Percentiles rank a stretch among this genome's conserved stretches.
Conservation (phyloP, 805 yeast species). For the Monosporozyma servazzii region DNA sequence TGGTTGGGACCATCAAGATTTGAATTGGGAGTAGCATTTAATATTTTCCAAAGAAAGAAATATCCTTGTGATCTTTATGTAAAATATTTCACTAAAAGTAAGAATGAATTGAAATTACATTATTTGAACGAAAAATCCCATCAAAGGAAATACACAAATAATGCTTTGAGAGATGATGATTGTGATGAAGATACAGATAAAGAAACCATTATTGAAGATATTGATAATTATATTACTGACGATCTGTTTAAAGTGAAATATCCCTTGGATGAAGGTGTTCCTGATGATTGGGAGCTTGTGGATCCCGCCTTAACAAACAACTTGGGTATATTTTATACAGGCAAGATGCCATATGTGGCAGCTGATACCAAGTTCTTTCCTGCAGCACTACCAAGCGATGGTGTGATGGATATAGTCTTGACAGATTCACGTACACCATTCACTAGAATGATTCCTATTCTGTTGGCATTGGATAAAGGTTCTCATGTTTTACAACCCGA, state of each 20-base stretch:
- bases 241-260: slow-evolving; percentile 39
- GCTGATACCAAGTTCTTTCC: slow-evolving; percentile 84
- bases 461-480: slow-evolving; percentile 63
- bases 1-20: slow-evolving; percentile 83
- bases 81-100: slow-evolving; percentile 49
- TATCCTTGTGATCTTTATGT: slow-evolving; percentile 82
- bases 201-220: slow-evolving; percentile 3
- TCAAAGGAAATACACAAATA: neutral
- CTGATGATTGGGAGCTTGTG: slow-evolving; percentile 59
- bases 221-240: slow-evolving; percentile 26
- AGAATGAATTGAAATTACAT: slow-evolving; percentile 41
- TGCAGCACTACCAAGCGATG: slow-evolving; percentile 84
- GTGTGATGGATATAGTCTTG: slow-evolving; percentile 71
- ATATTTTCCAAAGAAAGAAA: slow-evolving; percentile 45
- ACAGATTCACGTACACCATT: slow-evolving; percentile 59
- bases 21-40: slow-evolving; percentile 67
- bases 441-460: slow-evolving; percentile 44
- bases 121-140: slow-evolving; percentile 32
- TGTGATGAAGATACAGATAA: neutral
- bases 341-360: slow-evolving; percentile 87
- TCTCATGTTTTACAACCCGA: slow-evolving; percentile 61
- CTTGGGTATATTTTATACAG: slow-evolving; percentile 71
- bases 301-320: slow-evolving; percentile 41
- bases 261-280: slow-evolving; percentile 37
- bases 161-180: neutral